Conservation (phyloP, 768 basidiomycete genomes). For the Calocera viscosa region DNA sequence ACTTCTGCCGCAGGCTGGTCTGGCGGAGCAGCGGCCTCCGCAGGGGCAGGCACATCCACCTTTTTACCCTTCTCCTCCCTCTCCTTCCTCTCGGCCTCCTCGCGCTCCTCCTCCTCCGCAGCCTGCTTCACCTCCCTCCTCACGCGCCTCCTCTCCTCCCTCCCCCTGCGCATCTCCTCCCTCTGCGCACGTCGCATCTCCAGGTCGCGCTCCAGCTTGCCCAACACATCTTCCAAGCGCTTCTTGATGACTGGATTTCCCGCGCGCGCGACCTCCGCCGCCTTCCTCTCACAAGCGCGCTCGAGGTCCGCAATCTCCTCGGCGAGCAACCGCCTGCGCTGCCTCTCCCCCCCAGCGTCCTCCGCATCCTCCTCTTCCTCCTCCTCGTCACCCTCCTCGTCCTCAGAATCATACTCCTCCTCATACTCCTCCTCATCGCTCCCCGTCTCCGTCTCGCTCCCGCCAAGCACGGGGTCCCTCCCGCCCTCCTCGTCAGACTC, state of each 20-base stretch:
- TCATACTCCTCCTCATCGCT: conserved; percentile 56
- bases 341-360: conserved; percentile 17
- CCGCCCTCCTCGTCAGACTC: conserved; percentile 32
- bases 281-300: conserved; percentile 76
- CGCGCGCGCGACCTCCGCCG: conserved; percentile 65
- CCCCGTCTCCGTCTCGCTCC: conserved; percentile 43
- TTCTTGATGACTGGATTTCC: conserved; percentile 83
- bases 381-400: conserved; percentile 57
- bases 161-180: conserved; percentile 67
- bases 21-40: no score
- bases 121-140: conserved; percentile 28
- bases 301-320: conserved; percentile 86
- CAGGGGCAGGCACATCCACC: conserved; percentile 11
- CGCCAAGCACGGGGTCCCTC: conserved; percentile 29
- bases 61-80: conserved; percentile 28
- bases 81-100: conserved; percentile 12
- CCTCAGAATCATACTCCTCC: conserved; percentile 34
- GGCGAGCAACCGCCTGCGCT: conserved; percentile 56
- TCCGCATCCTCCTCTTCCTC: conserved; percentile 22
- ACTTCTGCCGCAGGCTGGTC: no score
- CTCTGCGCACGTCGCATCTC: conserved; percentile 72
- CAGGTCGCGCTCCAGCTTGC: conserved; percentile 73
- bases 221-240: conserved; percentile 86
- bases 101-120: conserved; percentile 35
- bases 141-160: conserved; percentile 14